Conservation (phyloP, 2,329 filamentous ascomycete species). For the Ascochyta fabae region DNA sequence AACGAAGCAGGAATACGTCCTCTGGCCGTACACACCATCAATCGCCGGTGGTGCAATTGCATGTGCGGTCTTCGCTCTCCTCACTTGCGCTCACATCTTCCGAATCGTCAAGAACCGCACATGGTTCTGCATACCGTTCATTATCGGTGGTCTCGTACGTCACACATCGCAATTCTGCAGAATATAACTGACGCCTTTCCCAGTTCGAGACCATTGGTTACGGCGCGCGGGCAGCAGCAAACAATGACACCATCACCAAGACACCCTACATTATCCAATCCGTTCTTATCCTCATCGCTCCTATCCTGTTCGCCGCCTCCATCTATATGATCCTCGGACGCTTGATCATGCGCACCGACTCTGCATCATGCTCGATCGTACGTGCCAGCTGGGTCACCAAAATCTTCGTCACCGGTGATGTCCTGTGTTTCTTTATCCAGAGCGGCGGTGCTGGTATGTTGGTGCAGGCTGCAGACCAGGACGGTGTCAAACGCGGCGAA, state of each 20-base stretch:
- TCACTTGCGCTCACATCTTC: conserved; percentile 53
- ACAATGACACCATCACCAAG: conserved; percentile 40
- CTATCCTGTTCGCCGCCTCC: conserved; percentile 55
- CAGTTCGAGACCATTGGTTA: conserved; percentile 53
- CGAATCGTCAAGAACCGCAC: conserved; percentile 53
- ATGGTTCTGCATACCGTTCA: conserved; percentile 60
- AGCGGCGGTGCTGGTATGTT: conserved; percentile 56
- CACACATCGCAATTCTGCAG: conserved; percentile 19
- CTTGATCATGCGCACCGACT: conserved; percentile 51
- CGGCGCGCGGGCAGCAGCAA: conserved; percentile 31
- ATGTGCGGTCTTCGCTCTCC: conserved; percentile 54
- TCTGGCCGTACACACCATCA: conserved; percentile 55
- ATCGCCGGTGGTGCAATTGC: conserved; percentile 57
- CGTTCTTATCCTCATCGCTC: conserved; percentile 51
- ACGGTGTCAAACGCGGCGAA: conserved; percentile 50
- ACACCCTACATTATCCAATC: conserved; percentile 50
- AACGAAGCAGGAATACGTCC: conserved; percentile 27
- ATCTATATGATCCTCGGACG: conserved; percentile 57
- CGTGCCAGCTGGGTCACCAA: conserved; percentile 57
- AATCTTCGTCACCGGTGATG: conserved; percentile 62
- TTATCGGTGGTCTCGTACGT: conserved; percentile 58
- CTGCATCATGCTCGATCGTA: conserved; percentile 53
- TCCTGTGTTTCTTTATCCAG: conserved; percentile 61
- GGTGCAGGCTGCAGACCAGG: conserved; percentile 30
- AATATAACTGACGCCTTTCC: neutral